Percentiles rank a stretch among this genome's conserved stretches.
Conservation (phyloP, 1,284 basidiomycete species). For the Ustilago xerochloae region DNA sequence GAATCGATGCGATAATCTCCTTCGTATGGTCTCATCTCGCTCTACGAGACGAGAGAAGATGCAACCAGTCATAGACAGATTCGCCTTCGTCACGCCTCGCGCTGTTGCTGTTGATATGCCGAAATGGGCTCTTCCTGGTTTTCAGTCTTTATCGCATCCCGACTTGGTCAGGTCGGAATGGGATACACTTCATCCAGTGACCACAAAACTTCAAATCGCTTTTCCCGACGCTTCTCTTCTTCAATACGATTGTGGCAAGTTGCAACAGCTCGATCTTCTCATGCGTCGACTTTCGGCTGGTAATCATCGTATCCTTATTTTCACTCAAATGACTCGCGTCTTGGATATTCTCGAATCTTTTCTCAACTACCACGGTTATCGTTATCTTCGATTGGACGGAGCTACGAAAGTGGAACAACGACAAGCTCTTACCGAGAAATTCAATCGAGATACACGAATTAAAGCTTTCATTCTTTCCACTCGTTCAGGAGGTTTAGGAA, state of each 20-base stretch:
- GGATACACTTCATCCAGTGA: constrained; percentile 76
- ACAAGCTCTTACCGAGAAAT: constrained; percentile 94
- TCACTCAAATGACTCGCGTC: constrained; percentile 96
- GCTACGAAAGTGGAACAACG: constrained; percentile 95
- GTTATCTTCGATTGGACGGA: constrained; percentile 91
- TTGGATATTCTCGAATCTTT: constrained; percentile 94
- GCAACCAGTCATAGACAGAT: constrained; percentile 76
- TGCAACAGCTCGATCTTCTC: constrained; percentile 83
- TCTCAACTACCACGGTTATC: constrained; percentile 90
- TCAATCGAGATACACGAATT: constrained; percentile 88
- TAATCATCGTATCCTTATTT: constrained; percentile 90
- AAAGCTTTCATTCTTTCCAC: constrained; percentile 95
- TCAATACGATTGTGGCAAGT: constrained; percentile 96
- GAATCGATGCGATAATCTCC: constrained; percentile 73
- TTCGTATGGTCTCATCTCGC: constrained; percentile 72
- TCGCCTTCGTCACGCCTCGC: constrained; percentile 84
- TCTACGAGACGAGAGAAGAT: constrained; percentile 74
- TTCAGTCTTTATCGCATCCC: constrained; percentile 50
- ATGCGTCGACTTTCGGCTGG: constrained; percentile 85
- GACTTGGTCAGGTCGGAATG: constrained; percentile 59
- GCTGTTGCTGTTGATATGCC: constrained; percentile 83
- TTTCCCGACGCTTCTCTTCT: constrained; percentile 90
- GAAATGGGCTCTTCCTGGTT: constrained; percentile 73
- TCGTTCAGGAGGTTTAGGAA: constrained; percentile 92
- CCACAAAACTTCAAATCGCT: constrained; percentile 88